Base-by-base conservation (phyloP, 2,329 filamentous ascomycete genomes). In the Cyanodermella asteris region DNA sequence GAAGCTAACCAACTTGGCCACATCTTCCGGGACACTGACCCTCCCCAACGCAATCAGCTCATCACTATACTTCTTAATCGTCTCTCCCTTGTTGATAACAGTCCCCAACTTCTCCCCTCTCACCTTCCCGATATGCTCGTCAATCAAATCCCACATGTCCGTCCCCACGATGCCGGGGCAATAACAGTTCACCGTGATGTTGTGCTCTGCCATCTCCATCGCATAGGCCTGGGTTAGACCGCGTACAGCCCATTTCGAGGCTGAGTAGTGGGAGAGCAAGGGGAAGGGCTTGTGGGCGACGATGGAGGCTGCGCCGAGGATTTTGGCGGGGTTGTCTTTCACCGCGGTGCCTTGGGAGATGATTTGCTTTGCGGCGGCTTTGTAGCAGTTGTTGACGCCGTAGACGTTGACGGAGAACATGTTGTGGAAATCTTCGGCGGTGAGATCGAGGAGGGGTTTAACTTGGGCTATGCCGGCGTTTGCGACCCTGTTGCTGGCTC, bases 141-240 rank as follows among this genome's bases (percentile, higher is more conserved):
- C 71, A 27, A 75, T 72, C 3, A 64, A 38, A 22, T 73, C 68
- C 69, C 69, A 75, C 68, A 74, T 74, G 0, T 53, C 50, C 0
- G 67, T 73, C 0, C 59, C 65, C 0, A 75, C 66, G 23, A 75
- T 71, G 0, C 71, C 71, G 0, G 70, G 70, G 0, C 65, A 68
- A 36, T 73, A 74, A 0, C 61, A 59, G 34, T 75, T 75, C 12
- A 61, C 67, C 0, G 64, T 72, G 40, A 76, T 74, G 29, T 63
- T 53, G 38, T 74, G 58, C 23, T 47, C 43, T 0, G 68, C 69
- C 44, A 73, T 53, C 32, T 72, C 68, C 55, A 71, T 64, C 1
- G 70, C 69, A 33, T 70, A 71, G 0, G 58, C 62, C 41, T 74
- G 67, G 1, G 63, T 70, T 25, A 76, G 46, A 0, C 69, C 69